Evolutionary conservation across 805 yeast genomes (phyloP).

Genomic region (Sporopachydermia lactativora): DNA sequence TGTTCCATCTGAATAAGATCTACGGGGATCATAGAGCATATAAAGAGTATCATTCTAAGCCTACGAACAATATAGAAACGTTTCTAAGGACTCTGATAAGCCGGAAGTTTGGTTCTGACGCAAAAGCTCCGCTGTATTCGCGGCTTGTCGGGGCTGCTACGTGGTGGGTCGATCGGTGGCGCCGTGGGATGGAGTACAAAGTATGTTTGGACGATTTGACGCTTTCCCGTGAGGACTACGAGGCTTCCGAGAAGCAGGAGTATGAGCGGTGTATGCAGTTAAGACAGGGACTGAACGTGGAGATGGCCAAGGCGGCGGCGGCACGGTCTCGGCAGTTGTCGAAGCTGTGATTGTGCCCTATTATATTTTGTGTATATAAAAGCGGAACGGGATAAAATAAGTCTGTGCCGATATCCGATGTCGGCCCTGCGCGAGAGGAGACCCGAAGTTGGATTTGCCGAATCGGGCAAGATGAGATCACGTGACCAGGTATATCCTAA

Average conservation of each 20-base stretch:
- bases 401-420: too few species aligned
- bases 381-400: too few species aligned
- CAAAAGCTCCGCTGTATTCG: slow-evolving; percentile 22
- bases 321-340: too few species aligned
- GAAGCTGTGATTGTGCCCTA: too few species aligned
- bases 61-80: slow-evolving; percentile 59
- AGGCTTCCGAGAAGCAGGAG: slow-evolving; percentile 6
- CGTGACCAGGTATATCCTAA: too few species aligned
- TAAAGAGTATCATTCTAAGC: slow-evolving; percentile 32
- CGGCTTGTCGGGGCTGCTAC: slow-evolving; percentile 48
- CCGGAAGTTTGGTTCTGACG: slow-evolving; percentile 16
- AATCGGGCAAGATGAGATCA: too few species aligned
- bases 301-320: background rate
- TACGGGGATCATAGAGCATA: slow-evolving; percentile 23
- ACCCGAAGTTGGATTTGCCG: too few species aligned
- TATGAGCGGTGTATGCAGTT: slow-evolving; percentile 3
- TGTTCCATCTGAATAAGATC: slow-evolving; percentile 51
- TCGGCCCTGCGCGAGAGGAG: too few species aligned
- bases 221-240: slow-evolving; percentile 9
- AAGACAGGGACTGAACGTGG: background rate
- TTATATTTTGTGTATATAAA: too few species aligned
- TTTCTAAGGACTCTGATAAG: slow-evolving; percentile 37
- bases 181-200: slow-evolving; percentile 34
- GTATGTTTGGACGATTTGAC: slow-evolving; percentile 18
- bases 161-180: slow-evolving; percentile 43